Conservation (phyloP, 805 yeast genomes). For the Candida ulmi region DNA sequence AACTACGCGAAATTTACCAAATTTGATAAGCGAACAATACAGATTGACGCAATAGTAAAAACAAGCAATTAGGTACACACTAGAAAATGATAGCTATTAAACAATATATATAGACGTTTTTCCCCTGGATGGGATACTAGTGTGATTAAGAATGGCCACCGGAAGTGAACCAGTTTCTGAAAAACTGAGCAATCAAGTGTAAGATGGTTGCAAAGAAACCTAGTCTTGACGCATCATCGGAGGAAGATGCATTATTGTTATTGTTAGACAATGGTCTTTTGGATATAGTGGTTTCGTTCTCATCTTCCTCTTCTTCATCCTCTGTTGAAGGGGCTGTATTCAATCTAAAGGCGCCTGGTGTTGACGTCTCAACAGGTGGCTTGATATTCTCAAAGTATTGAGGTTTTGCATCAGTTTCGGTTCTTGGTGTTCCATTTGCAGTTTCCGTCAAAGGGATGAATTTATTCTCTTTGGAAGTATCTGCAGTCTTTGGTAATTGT, state of each 20-base stretch:
- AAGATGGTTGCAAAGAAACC: slow-evolving; percentile 18
- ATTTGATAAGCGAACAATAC: too few relatives aligned
- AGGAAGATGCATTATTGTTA: not conserved
- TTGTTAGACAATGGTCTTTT: not conserved
- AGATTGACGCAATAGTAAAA: too few relatives aligned
- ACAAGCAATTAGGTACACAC: too few relatives aligned
- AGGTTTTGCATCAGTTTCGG: not conserved
- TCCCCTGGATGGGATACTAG: too few relatives aligned
- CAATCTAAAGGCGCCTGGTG: too few relatives aligned
- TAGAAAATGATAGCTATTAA: too few relatives aligned
- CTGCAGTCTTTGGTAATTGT: not conserved
- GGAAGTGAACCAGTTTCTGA: slow-evolving; percentile 19
- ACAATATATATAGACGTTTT: too few relatives aligned
- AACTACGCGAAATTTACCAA: too few relatives aligned
- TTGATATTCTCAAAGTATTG: not conserved
- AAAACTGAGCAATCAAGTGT: slow-evolving; percentile 19
- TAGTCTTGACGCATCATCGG: slow-evolving; percentile 4
- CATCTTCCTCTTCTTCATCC: too few relatives aligned
- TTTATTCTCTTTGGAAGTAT: not conserved
- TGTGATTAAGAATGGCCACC: not conserved
- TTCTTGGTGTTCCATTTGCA: not conserved
- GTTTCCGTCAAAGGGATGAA: slow-evolving; percentile 3
- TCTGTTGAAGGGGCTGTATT: too few relatives aligned
- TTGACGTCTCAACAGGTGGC: too few relatives aligned
- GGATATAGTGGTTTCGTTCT: not conserved